Conservation (phyloP, 768 basidiomycete genomes). For the Coprinellus micaceus region DNA sequence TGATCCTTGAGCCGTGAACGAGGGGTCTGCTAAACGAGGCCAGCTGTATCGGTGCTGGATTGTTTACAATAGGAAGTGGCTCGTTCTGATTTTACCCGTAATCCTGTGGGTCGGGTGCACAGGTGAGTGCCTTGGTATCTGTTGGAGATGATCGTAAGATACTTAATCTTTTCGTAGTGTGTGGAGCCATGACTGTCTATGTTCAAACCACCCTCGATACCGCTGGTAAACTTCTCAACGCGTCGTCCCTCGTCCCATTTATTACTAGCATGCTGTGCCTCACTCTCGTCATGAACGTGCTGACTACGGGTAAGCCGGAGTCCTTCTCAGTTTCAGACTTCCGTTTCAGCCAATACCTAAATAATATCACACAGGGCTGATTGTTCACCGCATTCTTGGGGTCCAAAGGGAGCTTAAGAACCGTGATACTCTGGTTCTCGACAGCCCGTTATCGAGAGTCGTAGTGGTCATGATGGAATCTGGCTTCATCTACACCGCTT, state of each 20-base stretch:
- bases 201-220: conserved; percentile 27
- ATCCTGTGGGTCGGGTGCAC: conserved; percentile 35
- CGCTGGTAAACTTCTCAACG: conserved; percentile 24
- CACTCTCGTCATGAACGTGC: conserved; percentile 33
- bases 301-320: conserved; percentile 32
- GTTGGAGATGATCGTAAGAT: not conserved
- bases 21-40: no score
- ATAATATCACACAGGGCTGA: no score
- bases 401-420: conserved; percentile 26
- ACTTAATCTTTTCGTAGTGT: conserved; percentile 19
- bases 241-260: conserved; percentile 29
- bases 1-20: no score
- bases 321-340: not conserved
- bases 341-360: not conserved
- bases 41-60: conserved; percentile 39
- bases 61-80: conserved; percentile 29
- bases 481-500: conserved; percentile 35
- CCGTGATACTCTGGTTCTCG: conserved; percentile 14
- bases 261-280: conserved; percentile 34
- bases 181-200: conserved; percentile 31
- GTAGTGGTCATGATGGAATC: conserved; percentile 36
- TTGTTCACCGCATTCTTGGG: conserved; percentile 35
- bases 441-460: conserved; percentile 25
- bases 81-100: conserved; percentile 27
- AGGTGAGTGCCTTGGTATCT: conserved; percentile 18